These are phyloP conservation scores for Pyronema omphalodes DNA, from an alignment of 495 filamentous ascomycete species.

Conservation along the genomic window DNA sequence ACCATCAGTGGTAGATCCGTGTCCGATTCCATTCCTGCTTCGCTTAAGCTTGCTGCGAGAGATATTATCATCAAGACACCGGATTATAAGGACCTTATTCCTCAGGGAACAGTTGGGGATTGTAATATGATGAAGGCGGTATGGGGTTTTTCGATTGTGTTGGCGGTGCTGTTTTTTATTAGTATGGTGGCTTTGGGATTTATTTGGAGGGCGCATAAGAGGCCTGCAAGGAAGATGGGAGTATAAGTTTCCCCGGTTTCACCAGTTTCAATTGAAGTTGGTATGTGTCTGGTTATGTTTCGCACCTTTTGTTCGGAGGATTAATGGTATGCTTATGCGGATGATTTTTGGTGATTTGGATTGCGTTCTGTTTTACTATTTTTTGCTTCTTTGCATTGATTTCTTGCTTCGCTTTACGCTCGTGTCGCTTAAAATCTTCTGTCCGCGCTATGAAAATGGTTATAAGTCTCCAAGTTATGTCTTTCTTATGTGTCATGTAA, in stretches of 20 bases:
- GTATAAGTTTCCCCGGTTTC: no score
- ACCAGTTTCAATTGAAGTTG: not conserved
- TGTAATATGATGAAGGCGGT: conserved; percentile 77
- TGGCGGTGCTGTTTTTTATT: conserved; percentile 61
- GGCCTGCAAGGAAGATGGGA: conserved; percentile 1
- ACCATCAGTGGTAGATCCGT: conserved; percentile 18
- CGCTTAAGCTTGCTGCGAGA: conserved; percentile 14
- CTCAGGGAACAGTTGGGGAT: conserved; percentile 40
- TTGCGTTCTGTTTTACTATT: no score
- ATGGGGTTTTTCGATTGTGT: conserved; percentile 72
- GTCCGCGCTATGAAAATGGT: no score
- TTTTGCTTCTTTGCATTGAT: no score
- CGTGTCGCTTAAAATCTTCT: no score
- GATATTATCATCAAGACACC: conserved; percentile 32
- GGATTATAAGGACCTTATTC: conserved; percentile 42
- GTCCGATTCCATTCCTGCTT: no score
- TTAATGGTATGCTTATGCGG: no score
- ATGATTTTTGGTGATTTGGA: no score
- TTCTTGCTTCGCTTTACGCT: no score
- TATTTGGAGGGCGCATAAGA: conserved; percentile 39
- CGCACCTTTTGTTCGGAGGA: no score
- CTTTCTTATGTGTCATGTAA: no score
- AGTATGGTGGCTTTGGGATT: conserved; percentile 38
- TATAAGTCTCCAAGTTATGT: no score
- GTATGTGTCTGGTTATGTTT: not conserved